Conservation (phyloP, 768 basidiomycete genomes). For the Pleurotus ostreatus region DNA sequence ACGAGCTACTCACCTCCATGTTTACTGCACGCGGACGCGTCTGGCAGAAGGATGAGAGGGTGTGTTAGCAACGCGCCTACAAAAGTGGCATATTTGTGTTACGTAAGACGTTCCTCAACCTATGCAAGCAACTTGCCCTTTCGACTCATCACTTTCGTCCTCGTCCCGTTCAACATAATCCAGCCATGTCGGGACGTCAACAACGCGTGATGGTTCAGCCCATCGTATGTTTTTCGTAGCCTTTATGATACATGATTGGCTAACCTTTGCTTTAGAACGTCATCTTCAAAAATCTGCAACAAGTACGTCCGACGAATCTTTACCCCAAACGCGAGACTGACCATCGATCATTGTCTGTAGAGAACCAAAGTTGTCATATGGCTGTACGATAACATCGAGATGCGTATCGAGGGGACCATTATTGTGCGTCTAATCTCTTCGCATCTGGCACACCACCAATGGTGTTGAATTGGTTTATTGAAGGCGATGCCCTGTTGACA, state of each 20-base stretch:
- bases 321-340: slow-evolving; percentile 12
- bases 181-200: slow-evolving; percentile 85
- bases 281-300: slow-evolving; percentile 96
- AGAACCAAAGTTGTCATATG: slow-evolving; percentile 85
- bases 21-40: slow-evolving; percentile 3
- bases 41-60: not conserved
- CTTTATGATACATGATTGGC: slow-evolving; percentile 1
- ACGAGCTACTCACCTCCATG: slow-evolving; percentile 11
- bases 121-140: not conserved
- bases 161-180: slow-evolving; percentile 10
- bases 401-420: slow-evolving; percentile 94
- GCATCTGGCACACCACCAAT: slow-evolving; percentile 21
- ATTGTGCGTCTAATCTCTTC: slow-evolving; percentile 60
- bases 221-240: slow-evolving; percentile 65
- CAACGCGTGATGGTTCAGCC: slow-evolving; percentile 99
- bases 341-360: slow-evolving; percentile 34
- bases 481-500: slow-evolving; percentile 24
- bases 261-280: slow-evolving; percentile 61
- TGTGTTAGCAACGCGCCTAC: not conserved
- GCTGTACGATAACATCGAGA: slow-evolving; percentile 96
- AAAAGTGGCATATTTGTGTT: not conserved
- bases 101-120: slow-evolving; percentile 2
- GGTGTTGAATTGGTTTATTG: slow-evolving; percentile 35
- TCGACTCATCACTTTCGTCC: slow-evolving; percentile 8
- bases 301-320: slow-evolving; percentile 37